Base-by-base conservation (phyloP, 2,329 filamentous ascomycete genomes). In the Canariomyces notabilis region DNA sequence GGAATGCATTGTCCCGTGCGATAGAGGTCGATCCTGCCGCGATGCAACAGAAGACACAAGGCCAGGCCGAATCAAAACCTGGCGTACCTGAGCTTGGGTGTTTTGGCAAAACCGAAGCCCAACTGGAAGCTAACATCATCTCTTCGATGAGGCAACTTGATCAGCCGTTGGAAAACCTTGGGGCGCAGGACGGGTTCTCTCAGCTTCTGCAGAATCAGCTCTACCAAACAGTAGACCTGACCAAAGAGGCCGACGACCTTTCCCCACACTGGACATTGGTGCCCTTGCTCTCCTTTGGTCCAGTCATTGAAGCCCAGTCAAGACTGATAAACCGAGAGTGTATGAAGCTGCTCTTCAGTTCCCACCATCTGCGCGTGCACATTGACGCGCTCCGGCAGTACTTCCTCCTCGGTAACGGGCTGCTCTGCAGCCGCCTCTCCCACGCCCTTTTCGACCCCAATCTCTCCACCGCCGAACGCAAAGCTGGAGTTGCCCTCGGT, bases 401-500 rank as follows among this genome's bases (percentile, higher is more conserved):
- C 54, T 87, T 94, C 42, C 75, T 97, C 1, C 73, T 97, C 6
- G 86, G 89, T 2, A 89, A 93, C 57, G 89, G 89, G 5, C 74
- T 87, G 14, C 96, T 96, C 62, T 82, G 85, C 42, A 85, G 84
- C 41, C 81, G 84, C 1, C 74, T 98, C 1, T 85, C 87, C 0
- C 82, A 89, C 44, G 85, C 89, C 1, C 73, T 98, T 0, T 97
- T 97, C 58, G 85, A 90, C 50, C 81, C 89, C 0, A 83, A 94
- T 19, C 75, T 93, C 39, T 83, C 87, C 56, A 86, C 84, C 20
- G 85, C 89, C 3, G 88, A 95, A 61, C 76, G 85, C 35, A 79
- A 79, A 40, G 70, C 78, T 15, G 87, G 88, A 3, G 73, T 83
- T 23, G 79, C 86, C 36, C 77, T 82, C 7, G 79, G 79, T 37